Base-by-base conservation (phyloP, 768 basidiomycete species). In the Russula ochroleuca region DNA sequence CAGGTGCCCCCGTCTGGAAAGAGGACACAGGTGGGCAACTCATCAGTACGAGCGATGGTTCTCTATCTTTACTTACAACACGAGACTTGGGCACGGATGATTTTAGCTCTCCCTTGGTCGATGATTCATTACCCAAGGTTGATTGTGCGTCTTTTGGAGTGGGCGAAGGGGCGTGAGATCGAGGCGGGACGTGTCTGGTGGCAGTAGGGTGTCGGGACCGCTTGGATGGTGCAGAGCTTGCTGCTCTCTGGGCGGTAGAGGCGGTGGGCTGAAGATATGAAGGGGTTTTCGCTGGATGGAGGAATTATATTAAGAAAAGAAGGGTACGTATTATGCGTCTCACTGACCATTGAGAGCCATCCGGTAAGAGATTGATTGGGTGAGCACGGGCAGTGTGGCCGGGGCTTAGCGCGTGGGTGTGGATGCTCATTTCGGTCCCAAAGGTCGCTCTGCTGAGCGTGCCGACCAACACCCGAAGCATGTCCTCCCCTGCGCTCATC, bases 401-500 rank as follows among this genome's bases (percentile, higher is more conserved):
- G 21, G 2, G 43, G 35, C 35, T 21, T 10, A 21, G n/a, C n/a
- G 19, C 45, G 5, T 19, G 47, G 0, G 21, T 14, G 14, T 15
- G 23, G 15, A 65, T 62, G 69, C 62, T 47, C 66, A 62, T 57
- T 60, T 68, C 56, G 64, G 47, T 65, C 64, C 57, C 56, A 64
- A 55, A 53, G 62, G 61, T 17, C 35, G 40, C 64, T 45, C 43
- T 52, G 15, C 55, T 43, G 61, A 51, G n/a, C 25, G 41, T 56
- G 7, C 35, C 52, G n/a, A 52, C 38, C 37, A 59, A 35, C 1
- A 17, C 58, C 65, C 62, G 59, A 67, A 62, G 69, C 70, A 91
- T 91, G 90, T 85, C 85, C 66, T 77, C 87, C 70, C 71, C 90
- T 69, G 70, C 79, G 52, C 76, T 78, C 59, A 63, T 90, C 63